A percentile compares a stretch with the other conserved stretches of the same genome.
These are phyloP conservation scores for Chaetoscypha palmicola DNA, from an alignment of 2,329 filamentous ascomycete genomes.

Conservation along the genomic window DNA sequence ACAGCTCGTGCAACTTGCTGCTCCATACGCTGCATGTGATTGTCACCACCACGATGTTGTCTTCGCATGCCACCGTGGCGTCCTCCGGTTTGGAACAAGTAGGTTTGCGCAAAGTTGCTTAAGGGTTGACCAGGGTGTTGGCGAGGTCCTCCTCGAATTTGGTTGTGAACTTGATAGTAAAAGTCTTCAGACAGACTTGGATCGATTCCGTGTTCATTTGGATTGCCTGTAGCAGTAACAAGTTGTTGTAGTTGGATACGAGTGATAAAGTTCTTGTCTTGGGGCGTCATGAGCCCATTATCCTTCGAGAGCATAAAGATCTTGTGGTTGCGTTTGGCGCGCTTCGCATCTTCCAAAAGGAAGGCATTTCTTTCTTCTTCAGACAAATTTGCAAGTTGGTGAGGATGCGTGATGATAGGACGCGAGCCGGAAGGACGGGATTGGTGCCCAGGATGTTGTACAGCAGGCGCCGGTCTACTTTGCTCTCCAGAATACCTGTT, in stretches of 20 bases:
- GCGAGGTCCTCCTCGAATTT: conserved; percentile 82
- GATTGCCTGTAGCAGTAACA: conserved; percentile 82
- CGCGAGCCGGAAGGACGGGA: conserved; percentile 34
- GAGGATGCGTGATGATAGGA: conserved; percentile 59
- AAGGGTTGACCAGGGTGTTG: conserved; percentile 90
- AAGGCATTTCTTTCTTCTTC: conserved; percentile 81
- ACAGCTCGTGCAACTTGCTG: conserved; percentile 97
- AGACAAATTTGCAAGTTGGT: conserved; percentile 68
- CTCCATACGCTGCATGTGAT: conserved; percentile 98
- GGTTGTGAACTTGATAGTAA: conserved; percentile 95
- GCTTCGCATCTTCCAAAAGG: conserved; percentile 83
- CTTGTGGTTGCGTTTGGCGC: conserved; percentile 96
- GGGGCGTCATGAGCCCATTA: conserved; percentile 96
- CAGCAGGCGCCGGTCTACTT: conserved; percentile 32
- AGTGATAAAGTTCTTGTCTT: conserved; percentile 99
- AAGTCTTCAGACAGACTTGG: conserved; percentile 86
- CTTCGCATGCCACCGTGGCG: conserved; percentile 68
- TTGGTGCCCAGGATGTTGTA: conserved; percentile 28
- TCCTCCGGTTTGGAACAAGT: conserved; percentile 89
- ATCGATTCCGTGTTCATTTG: conserved; percentile 72
- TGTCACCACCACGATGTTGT: conserved; percentile 78
- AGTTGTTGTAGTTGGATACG: conserved; percentile 96
- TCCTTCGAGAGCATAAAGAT: conserved; percentile 89
- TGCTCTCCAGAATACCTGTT: conserved; percentile 53
- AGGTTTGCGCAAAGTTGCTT: conserved; percentile 95